phyloP scores from a whole-genome alignment of 1,284 basidiomycete species.

The Afroboletus lepidellus region DNA sequence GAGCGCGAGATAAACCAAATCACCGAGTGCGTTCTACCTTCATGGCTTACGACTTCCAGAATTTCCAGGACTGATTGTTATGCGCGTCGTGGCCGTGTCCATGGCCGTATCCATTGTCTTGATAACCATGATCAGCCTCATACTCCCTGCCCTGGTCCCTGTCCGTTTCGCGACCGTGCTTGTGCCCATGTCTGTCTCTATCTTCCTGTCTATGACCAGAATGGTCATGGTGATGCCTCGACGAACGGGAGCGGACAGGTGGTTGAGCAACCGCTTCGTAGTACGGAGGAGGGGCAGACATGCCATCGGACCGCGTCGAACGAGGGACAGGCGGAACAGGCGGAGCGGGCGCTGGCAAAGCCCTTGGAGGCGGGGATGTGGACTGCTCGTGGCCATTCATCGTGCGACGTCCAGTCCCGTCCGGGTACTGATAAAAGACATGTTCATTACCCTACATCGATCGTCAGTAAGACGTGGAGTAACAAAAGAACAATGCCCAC shows the following conservation, averaged over 20 bases:
- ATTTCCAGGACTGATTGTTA: conserved; percentile 11
- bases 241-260: conserved; percentile 18
- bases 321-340: conserved; percentile 4
- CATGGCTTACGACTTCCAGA: conserved; percentile 17
- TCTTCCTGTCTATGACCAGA: conserved; percentile 12
- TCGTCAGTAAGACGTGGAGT: conserved; percentile 7
- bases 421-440: conserved; percentile 58
- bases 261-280: conserved; percentile 17
- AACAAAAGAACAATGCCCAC: conserved; percentile 37
- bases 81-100: conserved; percentile 1
- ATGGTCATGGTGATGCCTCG: conserved; percentile 13
- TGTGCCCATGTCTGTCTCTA: conserved; percentile 14
- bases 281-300: conserved; percentile 22
- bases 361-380: conserved; percentile 9
- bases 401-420: conserved; percentile 60
- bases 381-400: conserved; percentile 71
- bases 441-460: conserved; percentile 68
- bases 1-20: not conserved
- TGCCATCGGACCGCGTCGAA: conserved; percentile 1
- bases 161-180: conserved; percentile 12
- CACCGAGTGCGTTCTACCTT: not conserved
- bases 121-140: conserved; percentile 7
- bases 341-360: conserved; percentile 7
- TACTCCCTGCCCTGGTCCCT: conserved; percentile 11
- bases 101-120: conserved; percentile 8